Base-by-base conservation (phyloP, 1,284 basidiomycete species). In the Exobasidium cylindrosporum region DNA sequence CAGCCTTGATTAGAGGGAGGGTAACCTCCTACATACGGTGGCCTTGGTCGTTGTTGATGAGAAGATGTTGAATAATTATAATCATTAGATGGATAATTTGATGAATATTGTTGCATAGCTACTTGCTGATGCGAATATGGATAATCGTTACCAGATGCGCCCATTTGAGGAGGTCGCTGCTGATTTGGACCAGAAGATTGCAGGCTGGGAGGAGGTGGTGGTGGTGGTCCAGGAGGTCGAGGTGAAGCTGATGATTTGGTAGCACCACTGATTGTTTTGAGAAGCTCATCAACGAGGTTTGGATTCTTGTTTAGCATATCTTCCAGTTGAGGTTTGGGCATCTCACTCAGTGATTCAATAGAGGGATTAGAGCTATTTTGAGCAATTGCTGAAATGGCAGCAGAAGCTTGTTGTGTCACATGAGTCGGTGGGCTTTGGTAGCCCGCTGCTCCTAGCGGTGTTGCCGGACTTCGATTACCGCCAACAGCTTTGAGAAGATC, bases 401-500 rank as follows among this genome's bases (percentile, higher is more conserved):
- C 28, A 35, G n/a, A n/a, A 31, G 56, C 14, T 26, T 21, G 6
- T 14, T 24, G 55, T 31, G 17, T 2, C n/a, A 11, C 14, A 24
- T 21, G 40, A 23, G 35, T 52, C 13, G 44, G 14, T 5, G 56
- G 43, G 4, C 32, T 44, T 57, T 28, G 32, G n/a, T 28, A 21
- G 4, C 54, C 54, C 4, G 54, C 23, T 46, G 7, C 24, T 24
- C 29, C 29, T 14, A 17, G 17, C 29, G 56, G 21, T 13, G 17
- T 23, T 21, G 44, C 53, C 30, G 11, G 24, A 21, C 28, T 17
- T 17, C n/a, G 61, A 52, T 46, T 55, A 4, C 44, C 61, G 30
- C 65, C 63, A 17, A 67, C 54, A 17, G 59, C 56, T 26, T 49
- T 59, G 44, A 67, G 66, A 23, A 67, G 47, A 30, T 67, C 64